Evolutionary conservation across 345 rosid genomes (phyloP).

Genomic region (Microthlaspi erraticum): DNA sequence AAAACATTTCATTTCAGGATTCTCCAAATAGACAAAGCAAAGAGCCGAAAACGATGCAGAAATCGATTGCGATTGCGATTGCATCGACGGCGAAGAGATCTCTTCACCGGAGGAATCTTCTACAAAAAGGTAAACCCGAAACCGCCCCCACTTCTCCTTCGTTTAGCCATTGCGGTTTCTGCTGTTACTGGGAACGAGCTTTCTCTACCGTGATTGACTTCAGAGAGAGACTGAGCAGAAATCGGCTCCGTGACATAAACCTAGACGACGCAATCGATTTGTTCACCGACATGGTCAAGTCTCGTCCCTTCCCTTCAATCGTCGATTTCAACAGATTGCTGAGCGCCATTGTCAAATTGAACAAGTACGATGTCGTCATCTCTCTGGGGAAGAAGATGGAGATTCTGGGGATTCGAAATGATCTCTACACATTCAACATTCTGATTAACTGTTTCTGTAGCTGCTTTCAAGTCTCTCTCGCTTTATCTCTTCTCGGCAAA

Average conservation of each 20-base stretch:
- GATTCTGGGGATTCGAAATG: conserved; percentile 22
- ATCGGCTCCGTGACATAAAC: conserved; percentile 29
- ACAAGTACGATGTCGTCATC: conserved; percentile 33
- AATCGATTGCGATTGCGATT: conserved; percentile 26
- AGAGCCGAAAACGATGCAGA: conserved; percentile 22
- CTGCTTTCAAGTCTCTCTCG: conserved; percentile 37
- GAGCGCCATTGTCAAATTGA: conserved; percentile 33
- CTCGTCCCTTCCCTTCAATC: conserved; percentile 34
- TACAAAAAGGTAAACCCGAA: neutral
- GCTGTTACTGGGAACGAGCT: conserved; percentile 23
- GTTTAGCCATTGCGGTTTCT: conserved; percentile 28
- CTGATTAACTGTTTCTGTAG: conserved; percentile 37
- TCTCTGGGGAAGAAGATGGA: conserved; percentile 39
- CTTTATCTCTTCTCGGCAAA: conserved; percentile 34
- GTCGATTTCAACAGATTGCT: conserved; percentile 36
- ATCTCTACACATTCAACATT: conserved; percentile 35
- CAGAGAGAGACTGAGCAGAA: conserved; percentile 28
- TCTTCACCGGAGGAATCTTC: conserved; percentile 36
- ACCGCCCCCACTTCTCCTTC: conserved; percentile 8
- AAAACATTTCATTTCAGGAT: conserved; percentile 7
- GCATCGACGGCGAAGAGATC: conserved; percentile 28
- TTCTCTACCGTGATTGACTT: conserved; percentile 16
- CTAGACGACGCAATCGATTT: conserved; percentile 32
- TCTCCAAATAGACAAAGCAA: neutral
- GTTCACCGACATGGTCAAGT: conserved; percentile 33